Base-by-base conservation (phyloP, 306 rosid species). In the Leucaena leucocephala region DNA sequence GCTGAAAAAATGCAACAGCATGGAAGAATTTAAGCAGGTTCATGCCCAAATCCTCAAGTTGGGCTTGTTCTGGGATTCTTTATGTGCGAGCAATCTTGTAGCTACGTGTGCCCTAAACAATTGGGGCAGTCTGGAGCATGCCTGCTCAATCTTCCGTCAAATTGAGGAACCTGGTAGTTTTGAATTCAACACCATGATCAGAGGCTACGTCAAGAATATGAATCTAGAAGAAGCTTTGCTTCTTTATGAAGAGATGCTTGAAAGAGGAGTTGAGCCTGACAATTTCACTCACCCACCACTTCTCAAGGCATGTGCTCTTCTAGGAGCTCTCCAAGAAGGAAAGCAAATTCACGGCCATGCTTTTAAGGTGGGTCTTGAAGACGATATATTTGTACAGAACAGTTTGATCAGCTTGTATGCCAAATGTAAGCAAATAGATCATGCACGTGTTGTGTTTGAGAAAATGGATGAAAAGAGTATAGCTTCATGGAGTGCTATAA, bases 101-200 rank as follows among this genome's bases (percentile, higher is more conserved):
- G 88, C 91, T 50, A 82, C 94, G 75, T 87, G 93, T 84, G 94
- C 92, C 80, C 79, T 94, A 57, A 80, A 94, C 15, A 82, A 88
- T 55, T 94, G 98, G 98, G 92, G 90, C 3, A 94, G 96, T 82
- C 82, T 94, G 96, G 97, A 94, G 81, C 85, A 90, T 79, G 94
- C 98, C 70, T 91, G 97, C 84, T 90, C 94, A 17, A 90, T 94
- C 78, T 94, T 94, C 82, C 42, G 78, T 62, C 89, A 84, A 72
- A 79, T 91, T 57, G 88, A 89, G 42, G 91, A 91, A 55, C 98
- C 98, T 2, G 76, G 81, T 80, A 76, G 88, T 59, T 94, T 94
- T 74, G 84, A 88, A 35, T 94, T 83, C 81, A 94, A 94, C 84
- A 82, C 89, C 74, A 75, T 94, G 90, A 87, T 94, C 11, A 92